Evolutionary conservation across 139 green algal species (phyloP).

Genomic region (Chlorella sorokiniana): DNA sequence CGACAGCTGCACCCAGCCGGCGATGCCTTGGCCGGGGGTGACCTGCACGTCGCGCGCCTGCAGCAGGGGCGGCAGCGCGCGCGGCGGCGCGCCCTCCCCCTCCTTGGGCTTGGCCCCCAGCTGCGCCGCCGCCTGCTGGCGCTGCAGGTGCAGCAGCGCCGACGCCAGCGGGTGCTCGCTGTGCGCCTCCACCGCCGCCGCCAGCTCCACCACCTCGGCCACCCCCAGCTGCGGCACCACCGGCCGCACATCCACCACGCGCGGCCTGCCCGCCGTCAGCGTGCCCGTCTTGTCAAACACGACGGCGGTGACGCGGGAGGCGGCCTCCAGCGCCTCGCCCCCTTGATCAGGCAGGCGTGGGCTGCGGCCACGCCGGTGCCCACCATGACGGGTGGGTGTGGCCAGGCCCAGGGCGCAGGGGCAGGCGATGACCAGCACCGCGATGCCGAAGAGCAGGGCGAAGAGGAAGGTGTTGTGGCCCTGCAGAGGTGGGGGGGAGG

Average conservation of each 20-base stretch:
- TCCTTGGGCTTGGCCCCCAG: background rate
- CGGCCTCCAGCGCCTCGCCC: constrained; percentile 77
- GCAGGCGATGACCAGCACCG: constrained; percentile 97
- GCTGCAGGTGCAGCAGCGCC: constrained; percentile 68
- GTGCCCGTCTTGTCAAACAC: constrained; percentile 98
- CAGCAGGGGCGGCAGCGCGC: background rate
- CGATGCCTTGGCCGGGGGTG: constrained; percentile 44
- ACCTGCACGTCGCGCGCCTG: constrained; percentile 16
- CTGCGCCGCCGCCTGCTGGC: constrained; percentile 20
- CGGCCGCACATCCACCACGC: constrained; percentile 53
- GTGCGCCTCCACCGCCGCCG: constrained; percentile 77
- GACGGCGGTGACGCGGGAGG: constrained; percentile 64
- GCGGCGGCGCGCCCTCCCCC: too few species aligned
- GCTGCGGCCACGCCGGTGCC: constrained; percentile 82
- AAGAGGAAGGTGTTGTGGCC: constrained; percentile 89
- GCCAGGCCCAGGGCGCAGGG: constrained; percentile 96
- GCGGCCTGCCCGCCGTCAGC: constrained; percentile 80
- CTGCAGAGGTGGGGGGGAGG: background rate
- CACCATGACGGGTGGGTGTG: constrained; percentile 99
- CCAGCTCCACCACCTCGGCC: constrained; percentile 65
- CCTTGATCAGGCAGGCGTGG: constrained; percentile 96
- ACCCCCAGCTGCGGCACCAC: constrained; percentile 14
- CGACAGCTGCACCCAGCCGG: constrained; percentile 33
- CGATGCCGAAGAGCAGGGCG: constrained; percentile 92
- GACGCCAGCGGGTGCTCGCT: constrained; percentile 91